phyloP scores from a whole-genome alignment of 2,329 filamentous ascomycete genomes.

The Penicillium janthinellum region DNA sequence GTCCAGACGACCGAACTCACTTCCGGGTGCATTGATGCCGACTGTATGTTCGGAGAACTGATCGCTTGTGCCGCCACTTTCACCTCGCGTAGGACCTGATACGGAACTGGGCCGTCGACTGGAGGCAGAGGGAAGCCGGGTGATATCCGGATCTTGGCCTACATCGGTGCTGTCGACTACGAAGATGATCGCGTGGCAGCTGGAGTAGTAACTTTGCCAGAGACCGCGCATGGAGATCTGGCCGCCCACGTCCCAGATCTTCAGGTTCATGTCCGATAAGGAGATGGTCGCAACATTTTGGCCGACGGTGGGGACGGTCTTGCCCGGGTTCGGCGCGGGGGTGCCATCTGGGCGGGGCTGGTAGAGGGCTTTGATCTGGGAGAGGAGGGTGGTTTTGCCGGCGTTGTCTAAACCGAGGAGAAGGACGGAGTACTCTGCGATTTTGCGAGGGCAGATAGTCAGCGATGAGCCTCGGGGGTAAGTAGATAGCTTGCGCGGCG shows the following conservation, averaged over 20 bases:
- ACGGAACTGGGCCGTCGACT: conserved; percentile 31
- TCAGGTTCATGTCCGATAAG: conserved; percentile 92
- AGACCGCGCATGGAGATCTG: conserved; percentile 85
- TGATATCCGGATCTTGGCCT: conserved; percentile 73
- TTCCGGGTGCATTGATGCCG: conserved; percentile 39
- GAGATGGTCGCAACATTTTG: conserved; percentile 94
- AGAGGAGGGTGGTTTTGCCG: conserved; percentile 96
- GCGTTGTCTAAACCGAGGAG: conserved; percentile 97
- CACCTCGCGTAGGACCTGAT: conserved; percentile 22
- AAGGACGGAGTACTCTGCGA: conserved; percentile 89
- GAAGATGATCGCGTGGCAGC: conserved; percentile 95
- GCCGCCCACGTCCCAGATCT: conserved; percentile 97
- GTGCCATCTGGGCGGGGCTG: conserved; percentile 44
- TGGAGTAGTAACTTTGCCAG: conserved; percentile 94
- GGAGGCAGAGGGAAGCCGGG: conserved; percentile 42
- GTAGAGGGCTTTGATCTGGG: conserved; percentile 91
- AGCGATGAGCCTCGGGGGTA: not conserved
- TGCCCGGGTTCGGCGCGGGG: conserved; percentile 62
- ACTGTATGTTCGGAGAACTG: conserved; percentile 39
- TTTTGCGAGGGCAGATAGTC: not conserved
- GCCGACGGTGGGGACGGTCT: conserved; percentile 94
- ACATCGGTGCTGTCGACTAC: conserved; percentile 95
- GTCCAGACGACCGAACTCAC: conserved; percentile 63
- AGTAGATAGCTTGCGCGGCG: not conserved
- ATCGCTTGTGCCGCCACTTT: conserved; percentile 12